Base-by-base conservation (phyloP, 306 rosid species). In the Cicer arietinum region DNA sequence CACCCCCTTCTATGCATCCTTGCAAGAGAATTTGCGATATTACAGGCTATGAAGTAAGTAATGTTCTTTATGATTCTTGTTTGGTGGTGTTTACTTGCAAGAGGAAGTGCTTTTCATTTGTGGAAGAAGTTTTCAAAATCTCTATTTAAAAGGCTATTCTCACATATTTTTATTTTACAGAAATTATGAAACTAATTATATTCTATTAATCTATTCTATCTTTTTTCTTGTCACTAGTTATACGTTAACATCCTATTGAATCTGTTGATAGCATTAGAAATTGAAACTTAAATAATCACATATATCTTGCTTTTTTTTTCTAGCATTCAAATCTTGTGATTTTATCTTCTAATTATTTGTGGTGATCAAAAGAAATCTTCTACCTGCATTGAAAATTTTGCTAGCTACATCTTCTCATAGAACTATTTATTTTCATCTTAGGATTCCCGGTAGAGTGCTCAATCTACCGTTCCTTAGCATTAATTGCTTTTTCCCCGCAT, bases 1-100 rank as follows among this genome's bases (percentile, higher is more conserved):
- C 97, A 16, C 96, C 94, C 0, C 98, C 98, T 4, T 88, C 98
- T 42, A 86, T 89, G 89, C 98, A 91, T 80, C 98, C 98, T 8
- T 87, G 94, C 94, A 89, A 87, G 86, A 89, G 78, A 87, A 94
- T 94, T 62, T 94, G 96, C 2, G 97, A 94, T 80, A 75, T 91
- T 74, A 93, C 98, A 10, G 97, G 97, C 84, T 89, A 73, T 76
- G 96, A 91, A 96, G 98, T 93, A 80, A 70, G 78, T 12, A 18
- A 71, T 73, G 54, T 10, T 71, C 47, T 64, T 82, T 52, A 46
- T 54, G 62, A 25, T 70, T 40, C 64, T 59, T 64, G 30, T 18
- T 50, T 14, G 51, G 30, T 73, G 6, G n/a, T 58, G 10, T 39
- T 53, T 76, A 10, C 5, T 6, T 10, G 17, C 5, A 45, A 10